Conservation (phyloP, 1,139 yeast species). For the Protomyces lactucae-debilis region DNA sequence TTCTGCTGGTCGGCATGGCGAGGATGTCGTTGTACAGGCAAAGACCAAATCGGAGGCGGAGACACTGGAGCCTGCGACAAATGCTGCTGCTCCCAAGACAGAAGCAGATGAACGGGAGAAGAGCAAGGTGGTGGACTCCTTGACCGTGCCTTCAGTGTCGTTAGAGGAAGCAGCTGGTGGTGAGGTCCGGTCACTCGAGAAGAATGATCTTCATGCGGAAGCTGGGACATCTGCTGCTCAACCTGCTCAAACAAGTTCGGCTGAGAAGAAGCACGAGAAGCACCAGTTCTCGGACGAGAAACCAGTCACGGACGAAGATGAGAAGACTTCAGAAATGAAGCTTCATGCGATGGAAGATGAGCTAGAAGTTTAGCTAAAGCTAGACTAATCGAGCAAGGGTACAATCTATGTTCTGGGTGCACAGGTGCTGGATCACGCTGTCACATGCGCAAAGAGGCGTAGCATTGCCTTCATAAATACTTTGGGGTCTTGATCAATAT, state of each 20-base stretch:
- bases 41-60: neutral
- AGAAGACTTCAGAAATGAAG: neutral
- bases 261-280: neutral
- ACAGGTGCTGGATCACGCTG: too few relatives aligned
- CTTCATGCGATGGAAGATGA: neutral
- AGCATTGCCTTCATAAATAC: too few relatives aligned
- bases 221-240: neutral
- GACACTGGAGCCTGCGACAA: neutral
- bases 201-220: slow-evolving; percentile 7
- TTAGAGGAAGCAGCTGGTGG: slow-evolving; percentile 10
- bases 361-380: neutral
- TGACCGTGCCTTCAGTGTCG: slow-evolving; percentile 6
- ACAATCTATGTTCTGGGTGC: too few relatives aligned
- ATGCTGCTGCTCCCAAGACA: neutral
- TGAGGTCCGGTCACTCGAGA: slow-evolving; percentile 12
- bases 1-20: slow-evolving; percentile 21
- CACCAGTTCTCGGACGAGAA: neutral
- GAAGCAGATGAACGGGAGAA: neutral
- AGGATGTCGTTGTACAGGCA: slow-evolving; percentile 17
- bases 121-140: neutral
- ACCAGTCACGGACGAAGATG: neutral
- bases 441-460: too few relatives aligned
- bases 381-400: too few relatives aligned
- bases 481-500: too few relatives aligned
- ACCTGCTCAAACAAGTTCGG: neutral